Conservation (phyloP, 2,329 filamentous ascomycete species). For the Trichophyton mentagrophytes region DNA sequence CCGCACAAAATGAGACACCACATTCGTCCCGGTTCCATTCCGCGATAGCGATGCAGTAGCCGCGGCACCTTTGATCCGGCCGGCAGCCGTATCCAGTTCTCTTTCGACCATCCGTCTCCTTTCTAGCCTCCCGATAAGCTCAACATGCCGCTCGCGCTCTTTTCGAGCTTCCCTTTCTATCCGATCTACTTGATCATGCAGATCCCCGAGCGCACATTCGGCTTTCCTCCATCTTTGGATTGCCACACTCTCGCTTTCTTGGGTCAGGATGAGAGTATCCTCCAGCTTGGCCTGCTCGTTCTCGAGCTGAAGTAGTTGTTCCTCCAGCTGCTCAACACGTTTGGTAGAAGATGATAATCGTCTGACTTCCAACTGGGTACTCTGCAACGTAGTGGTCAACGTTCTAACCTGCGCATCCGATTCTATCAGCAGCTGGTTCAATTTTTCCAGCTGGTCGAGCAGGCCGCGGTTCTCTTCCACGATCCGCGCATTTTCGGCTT, state of each 20-base stretch:
- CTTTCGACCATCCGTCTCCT: conserved; percentile 68
- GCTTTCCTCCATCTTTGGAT: conserved; percentile 75
- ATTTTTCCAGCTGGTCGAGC: conserved; percentile 67
- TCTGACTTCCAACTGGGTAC: conserved; percentile 64
- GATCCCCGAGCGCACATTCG: conserved; percentile 60
- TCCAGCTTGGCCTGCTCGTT: conserved; percentile 65
- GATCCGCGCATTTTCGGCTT: conserved; percentile 61
- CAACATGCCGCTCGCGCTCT: conserved; percentile 68
- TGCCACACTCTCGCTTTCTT: conserved; percentile 65
- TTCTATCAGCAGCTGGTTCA: conserved; percentile 67
- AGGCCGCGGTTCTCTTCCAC: conserved; percentile 73
- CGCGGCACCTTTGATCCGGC: conserved; percentile 67
- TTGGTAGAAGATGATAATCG: conserved; percentile 60
- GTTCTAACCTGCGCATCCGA: conserved; percentile 68
- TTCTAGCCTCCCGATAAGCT: conserved; percentile 73
- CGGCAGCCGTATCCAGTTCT: conserved; percentile 67
- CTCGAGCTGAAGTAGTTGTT: conserved; percentile 66
- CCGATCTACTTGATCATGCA: conserved; percentile 77
- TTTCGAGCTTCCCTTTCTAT: conserved; percentile 74
- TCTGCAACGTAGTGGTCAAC: conserved; percentile 62
- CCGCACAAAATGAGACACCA: conserved; percentile 92
- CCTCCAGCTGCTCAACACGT: conserved; percentile 66
- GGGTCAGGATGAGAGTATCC: conserved; percentile 50
- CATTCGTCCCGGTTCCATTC: conserved; percentile 48
- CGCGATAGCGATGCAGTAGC: conserved; percentile 53